These are phyloP conservation scores for Baorangia bicolor DNA, from an alignment of 768 basidiomycete species.

Conservation along the genomic window DNA sequence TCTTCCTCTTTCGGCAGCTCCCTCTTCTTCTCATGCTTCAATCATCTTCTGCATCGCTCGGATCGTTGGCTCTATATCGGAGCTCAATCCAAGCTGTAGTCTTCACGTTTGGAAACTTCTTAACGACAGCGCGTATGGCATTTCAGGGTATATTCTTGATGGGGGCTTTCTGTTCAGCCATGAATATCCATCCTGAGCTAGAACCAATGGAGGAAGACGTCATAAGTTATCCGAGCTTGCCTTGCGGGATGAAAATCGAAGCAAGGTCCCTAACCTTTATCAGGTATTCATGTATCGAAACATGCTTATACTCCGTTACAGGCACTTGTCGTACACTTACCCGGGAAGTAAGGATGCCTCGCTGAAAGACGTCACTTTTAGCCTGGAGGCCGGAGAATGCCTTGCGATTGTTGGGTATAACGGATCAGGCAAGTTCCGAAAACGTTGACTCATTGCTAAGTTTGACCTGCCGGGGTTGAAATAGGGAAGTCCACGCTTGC, in stretches of 20 bases:
- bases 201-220: constrained; percentile 57
- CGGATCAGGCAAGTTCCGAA: constrained; percentile 61
- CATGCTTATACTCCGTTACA: constrained; percentile 28
- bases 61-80: constrained; percentile 80
- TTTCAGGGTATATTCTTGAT: constrained; percentile 85
- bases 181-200: constrained; percentile 64
- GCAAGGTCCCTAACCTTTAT: constrained; percentile 50
- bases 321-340: constrained; percentile 73
- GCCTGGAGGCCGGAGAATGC: constrained; percentile 70
- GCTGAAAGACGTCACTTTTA: constrained; percentile 67
- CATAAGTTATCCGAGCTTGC: constrained; percentile 45
- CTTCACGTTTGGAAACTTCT: constrained; percentile 59
- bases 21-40: constrained; percentile 73
- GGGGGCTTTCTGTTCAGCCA: constrained; percentile 81
- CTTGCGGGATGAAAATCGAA: constrained; percentile 67
- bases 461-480: constrained; percentile 3
- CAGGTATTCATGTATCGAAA: constrained; percentile 6
- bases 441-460: constrained; percentile 8
- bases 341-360: constrained; percentile 70
- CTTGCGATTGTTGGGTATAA: constrained; percentile 86
- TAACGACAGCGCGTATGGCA: constrained; percentile 67
- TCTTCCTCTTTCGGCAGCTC: constrained; percentile 44
- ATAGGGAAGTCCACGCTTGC: constrained; percentile 86
- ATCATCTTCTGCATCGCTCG: constrained; percentile 70
- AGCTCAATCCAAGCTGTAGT: constrained; percentile 73